These are phyloP conservation scores for Candida ortonii DNA, from an alignment of 805 yeast genomes.

Conservation along the genomic window DNA sequence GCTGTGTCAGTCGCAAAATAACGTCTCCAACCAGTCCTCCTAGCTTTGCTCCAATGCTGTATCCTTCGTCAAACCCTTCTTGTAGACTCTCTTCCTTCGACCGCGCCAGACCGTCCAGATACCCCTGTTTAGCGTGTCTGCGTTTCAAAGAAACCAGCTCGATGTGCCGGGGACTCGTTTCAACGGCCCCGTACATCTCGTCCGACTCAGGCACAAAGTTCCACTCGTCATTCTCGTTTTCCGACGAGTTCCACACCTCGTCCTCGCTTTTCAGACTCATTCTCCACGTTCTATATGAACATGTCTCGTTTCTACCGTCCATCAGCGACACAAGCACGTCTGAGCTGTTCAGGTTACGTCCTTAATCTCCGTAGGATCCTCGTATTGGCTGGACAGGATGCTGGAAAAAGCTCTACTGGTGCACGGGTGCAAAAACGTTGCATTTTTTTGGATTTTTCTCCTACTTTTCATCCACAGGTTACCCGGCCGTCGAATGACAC, in stretches of 20 bases:
- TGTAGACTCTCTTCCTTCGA: constrained; percentile 73
- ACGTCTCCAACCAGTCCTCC: constrained; percentile 68
- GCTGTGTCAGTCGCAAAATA: constrained; percentile 43
- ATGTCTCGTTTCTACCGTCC: no score
- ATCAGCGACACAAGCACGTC: no score
- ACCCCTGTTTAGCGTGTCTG: constrained; percentile 75
- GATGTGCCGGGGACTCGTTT: constrained; percentile 23
- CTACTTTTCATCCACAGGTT: no score
- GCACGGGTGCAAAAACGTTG: no score
- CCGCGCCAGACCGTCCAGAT: constrained; percentile 70
- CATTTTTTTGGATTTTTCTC: no score
- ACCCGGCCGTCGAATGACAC: no score
- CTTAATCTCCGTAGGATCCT: no score
- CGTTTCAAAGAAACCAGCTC: constrained; percentile 44
- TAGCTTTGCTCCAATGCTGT: constrained; percentile 66
- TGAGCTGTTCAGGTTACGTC: no score
- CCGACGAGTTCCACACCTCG: constrained; percentile 37
- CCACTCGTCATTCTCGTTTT: constrained; percentile 25
- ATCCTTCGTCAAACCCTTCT: constrained; percentile 77
- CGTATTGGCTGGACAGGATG: no score
- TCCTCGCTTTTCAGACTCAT: no score
- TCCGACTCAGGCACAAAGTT: constrained; percentile 24
- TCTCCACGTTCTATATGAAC: no score
- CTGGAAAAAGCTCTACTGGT: no score
- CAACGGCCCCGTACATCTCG: constrained; percentile 38